Evolutionary conservation across 2,329 filamentous ascomycete species (phyloP).

Genomic region (Calonectria hongkongensis): DNA sequence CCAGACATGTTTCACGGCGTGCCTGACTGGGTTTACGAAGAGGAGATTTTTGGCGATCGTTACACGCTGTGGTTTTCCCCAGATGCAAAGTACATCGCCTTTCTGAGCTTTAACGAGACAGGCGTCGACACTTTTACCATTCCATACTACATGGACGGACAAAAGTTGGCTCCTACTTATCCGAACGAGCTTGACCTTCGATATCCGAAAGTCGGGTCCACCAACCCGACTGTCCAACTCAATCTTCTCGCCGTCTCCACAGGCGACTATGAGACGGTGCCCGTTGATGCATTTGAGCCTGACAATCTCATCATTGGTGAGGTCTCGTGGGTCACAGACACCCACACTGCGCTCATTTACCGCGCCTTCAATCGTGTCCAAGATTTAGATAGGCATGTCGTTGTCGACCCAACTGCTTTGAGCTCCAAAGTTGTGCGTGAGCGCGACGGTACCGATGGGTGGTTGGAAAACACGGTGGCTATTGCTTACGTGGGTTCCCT

Average conservation of each 20-base stretch:
- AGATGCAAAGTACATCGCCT: slow-evolving; percentile 90
- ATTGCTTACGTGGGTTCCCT: slow-evolving; percentile 73
- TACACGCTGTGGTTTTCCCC: slow-evolving; percentile 94
- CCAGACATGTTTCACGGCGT: slow-evolving; percentile 79
- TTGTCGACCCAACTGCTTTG: slow-evolving; percentile 71
- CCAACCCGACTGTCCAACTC: slow-evolving; percentile 78
- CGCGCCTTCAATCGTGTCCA: slow-evolving; percentile 82
- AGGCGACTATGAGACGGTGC: slow-evolving; percentile 65
- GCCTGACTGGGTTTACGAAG: slow-evolving; percentile 90
- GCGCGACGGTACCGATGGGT: slow-evolving; percentile 75
- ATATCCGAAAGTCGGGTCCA: slow-evolving; percentile 82
- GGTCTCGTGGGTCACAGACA: slow-evolving; percentile 79
- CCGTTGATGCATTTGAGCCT: slow-evolving; percentile 74
- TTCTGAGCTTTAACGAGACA: slow-evolving; percentile 89
- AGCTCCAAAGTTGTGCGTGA: slow-evolving; percentile 70
- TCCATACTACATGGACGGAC: slow-evolving; percentile 78
- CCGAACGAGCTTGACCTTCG: slow-evolving; percentile 77
- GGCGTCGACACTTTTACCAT: slow-evolving; percentile 80
- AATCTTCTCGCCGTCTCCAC: slow-evolving; percentile 73
- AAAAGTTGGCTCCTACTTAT: slow-evolving; percentile 75
- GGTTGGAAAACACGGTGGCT: slow-evolving; percentile 76
- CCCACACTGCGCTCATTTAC: slow-evolving; percentile 77
- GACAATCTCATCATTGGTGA: slow-evolving; percentile 81
- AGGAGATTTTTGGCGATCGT: slow-evolving; percentile 77
- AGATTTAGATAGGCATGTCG: slow-evolving; percentile 77